Evolutionary conservation across 176 grass and related monocot genomes (phyloP), one percentile per base, ranked within the genome.

Genomic region (Coix lacrymajobi): DNA sequence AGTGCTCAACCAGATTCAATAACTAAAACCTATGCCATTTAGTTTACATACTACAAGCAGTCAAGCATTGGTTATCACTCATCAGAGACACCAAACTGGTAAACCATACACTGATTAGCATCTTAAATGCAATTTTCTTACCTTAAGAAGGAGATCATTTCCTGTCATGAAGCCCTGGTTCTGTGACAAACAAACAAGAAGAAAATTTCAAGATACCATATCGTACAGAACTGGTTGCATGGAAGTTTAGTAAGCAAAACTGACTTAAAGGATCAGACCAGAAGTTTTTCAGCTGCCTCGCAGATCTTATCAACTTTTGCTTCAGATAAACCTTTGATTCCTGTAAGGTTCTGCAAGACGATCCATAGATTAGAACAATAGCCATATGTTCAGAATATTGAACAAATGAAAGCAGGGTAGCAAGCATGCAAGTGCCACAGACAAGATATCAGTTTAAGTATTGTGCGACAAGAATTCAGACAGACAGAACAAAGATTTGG

Each of bases 251-350:
- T 13, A 11, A 76, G 52, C 43, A 67, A 73, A 88, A 79, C 70
- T 14, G 52, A 69, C 48, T 37, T 30, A 79, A 89, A 87, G 7
- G 22, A 30, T n/a, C 38, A 56, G 58, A 97, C 92, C 92, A 94
- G 87, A 82, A 97, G 77, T 80, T 97, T 97, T 54, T 94, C 90
- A 6, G 88, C 92, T 52, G 94, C 90, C 75, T 94, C 88, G 17
- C 81, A 92, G 25, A 97, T 97, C 90, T 97, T 94, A 71, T 97
- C 90, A 46, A 94, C 90, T 76, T 94, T 97, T 32, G 94, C 90
- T 80, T 97, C 90, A 52, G 94, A 97, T 61, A 94, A 84, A 56
- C 92, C 94, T 85, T 97, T 97, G 60, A 97, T 94, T 70, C 90
- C 90, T n/a, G 89, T 98, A 78, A 95, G 90, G 84, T 25, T 98